These are phyloP conservation scores for Cutaneotrichosporon dermatis DNA, from an alignment of 1,284 basidiomycete genomes.

Conservation along the genomic window DNA sequence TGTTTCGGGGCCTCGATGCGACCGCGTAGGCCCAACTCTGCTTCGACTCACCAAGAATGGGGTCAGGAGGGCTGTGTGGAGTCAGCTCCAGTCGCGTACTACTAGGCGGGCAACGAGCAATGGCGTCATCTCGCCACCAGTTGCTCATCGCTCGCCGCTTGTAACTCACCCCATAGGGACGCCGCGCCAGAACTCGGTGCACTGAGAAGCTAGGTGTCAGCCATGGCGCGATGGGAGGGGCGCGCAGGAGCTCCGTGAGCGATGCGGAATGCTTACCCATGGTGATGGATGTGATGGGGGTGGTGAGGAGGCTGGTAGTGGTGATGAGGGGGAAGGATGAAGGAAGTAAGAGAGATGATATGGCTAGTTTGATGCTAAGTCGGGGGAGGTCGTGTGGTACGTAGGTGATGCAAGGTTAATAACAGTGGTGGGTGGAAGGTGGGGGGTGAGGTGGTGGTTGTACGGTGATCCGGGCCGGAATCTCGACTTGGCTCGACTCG, in stretches of 20 bases:
- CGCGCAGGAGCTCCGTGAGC: too few relatives aligned
- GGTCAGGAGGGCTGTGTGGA: conserved; percentile 16
- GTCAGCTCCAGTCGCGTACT: too few relatives aligned
- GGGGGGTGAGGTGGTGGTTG: too few relatives aligned
- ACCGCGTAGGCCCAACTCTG: too few relatives aligned
- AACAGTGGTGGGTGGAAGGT: not conserved
- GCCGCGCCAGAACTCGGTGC: conserved; percentile 1
- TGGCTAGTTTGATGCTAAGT: not conserved
- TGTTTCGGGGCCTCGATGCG: too few relatives aligned
- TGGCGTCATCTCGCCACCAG: not conserved
- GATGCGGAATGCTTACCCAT: not conserved
- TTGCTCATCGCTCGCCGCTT: not conserved
- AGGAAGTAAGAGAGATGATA: too few relatives aligned
- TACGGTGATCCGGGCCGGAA: conserved; percentile 1
- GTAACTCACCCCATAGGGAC: conserved; percentile 5
- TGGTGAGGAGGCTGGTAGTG: too few relatives aligned
- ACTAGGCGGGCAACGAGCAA: too few relatives aligned
- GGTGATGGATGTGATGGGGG: too few relatives aligned
- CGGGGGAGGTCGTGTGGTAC: too few relatives aligned
- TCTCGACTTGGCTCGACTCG: not conserved
- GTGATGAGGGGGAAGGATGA: too few relatives aligned
- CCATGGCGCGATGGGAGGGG: not conserved
- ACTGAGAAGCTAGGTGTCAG: not conserved
- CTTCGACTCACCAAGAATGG: conserved; percentile 24
- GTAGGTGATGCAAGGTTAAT: too few relatives aligned